Percentiles rank a stretch among this genome's conserved stretches.
Conservation (phyloP, 1,139 yeast species). For the Magnusiomyces ingens region DNA sequence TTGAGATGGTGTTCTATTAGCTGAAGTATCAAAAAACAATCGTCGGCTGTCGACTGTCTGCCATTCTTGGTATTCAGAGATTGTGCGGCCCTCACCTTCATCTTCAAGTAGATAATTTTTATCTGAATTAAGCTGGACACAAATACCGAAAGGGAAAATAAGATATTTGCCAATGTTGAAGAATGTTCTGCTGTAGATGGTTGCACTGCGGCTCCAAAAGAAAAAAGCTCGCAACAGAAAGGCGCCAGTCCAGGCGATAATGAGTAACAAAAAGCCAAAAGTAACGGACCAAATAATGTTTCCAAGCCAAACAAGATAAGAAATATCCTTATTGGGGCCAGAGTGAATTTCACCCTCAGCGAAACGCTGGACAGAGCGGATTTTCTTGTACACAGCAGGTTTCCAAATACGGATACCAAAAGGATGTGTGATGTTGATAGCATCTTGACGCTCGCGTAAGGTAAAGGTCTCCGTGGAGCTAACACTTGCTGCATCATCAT, state of each 20-base stretch:
- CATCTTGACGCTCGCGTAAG: slow-evolving; percentile 88
- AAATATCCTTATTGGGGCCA: slow-evolving; percentile 49
- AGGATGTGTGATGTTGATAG: slow-evolving; percentile 94
- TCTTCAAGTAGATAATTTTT: slow-evolving; percentile 82
- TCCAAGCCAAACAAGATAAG: slow-evolving; percentile 61
- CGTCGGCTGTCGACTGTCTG: slow-evolving; percentile 69
- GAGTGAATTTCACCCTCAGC: slow-evolving; percentile 95
- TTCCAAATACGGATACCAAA: slow-evolving; percentile 98
- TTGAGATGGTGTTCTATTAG: slow-evolving; percentile 25
- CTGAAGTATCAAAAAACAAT: slow-evolving; percentile 53
- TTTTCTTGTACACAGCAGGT: slow-evolving; percentile 90
- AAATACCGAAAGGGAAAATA: slow-evolving; percentile 82
- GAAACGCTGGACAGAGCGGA: slow-evolving; percentile 81
- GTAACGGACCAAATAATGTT: slow-evolving; percentile 71
- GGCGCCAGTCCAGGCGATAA: slow-evolving; percentile 53
- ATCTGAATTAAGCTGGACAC: slow-evolving; percentile 71
- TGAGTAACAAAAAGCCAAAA: slow-evolving; percentile 57
- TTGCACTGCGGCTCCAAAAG: slow-evolving; percentile 36
- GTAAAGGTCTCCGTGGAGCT: slow-evolving; percentile 65
- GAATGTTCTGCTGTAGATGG: slow-evolving; percentile 54
- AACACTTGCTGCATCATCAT: slow-evolving; percentile 41
- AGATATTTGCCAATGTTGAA: slow-evolving; percentile 63
- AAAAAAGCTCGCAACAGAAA: slow-evolving; percentile 33
- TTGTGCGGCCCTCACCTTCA: slow-evolving; percentile 77
- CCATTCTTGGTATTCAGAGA: slow-evolving; percentile 86